These are phyloP conservation scores for Diutina catenulata DNA, from an alignment of 1,139 yeast species.

Conservation along the genomic window DNA sequence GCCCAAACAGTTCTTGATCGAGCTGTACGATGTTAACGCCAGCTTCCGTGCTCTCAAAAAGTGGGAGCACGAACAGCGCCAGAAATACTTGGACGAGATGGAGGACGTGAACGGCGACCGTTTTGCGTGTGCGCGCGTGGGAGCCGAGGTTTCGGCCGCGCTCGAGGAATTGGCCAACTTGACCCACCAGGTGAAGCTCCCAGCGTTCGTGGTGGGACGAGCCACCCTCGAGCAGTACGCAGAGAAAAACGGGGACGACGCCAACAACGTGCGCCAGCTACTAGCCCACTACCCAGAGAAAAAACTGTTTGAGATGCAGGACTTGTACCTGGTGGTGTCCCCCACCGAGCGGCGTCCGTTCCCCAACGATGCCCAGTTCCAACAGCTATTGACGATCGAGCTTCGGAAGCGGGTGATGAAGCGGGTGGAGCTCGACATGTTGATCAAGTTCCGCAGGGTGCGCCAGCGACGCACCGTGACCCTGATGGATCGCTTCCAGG, in stretches of 20 bases:
- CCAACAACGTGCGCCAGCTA: too few species aligned
- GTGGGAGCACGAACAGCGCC: neutral
- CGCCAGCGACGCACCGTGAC: too few species aligned
- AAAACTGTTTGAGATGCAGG: too few species aligned
- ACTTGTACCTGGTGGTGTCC: too few species aligned
- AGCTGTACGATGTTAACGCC: neutral
- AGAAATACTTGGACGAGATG: neutral
- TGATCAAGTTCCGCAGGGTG: too few species aligned
- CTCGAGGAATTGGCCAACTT: neutral
- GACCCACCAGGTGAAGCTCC: neutral
- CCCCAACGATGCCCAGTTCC: too few species aligned
- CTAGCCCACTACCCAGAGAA: too few species aligned
- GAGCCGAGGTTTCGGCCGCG: neutral
- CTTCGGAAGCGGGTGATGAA: too few species aligned
- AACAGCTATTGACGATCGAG: too few species aligned
- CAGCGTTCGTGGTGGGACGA: neutral
- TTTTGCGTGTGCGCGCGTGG: neutral
- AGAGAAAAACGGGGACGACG: neutral
- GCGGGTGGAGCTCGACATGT: too few species aligned
- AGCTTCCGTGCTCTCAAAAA: neutral
- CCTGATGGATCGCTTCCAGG: too few species aligned
- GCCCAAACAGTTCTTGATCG: neutral
- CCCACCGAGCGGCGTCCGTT: too few species aligned
- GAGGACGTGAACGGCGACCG: neutral
- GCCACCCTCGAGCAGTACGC: neutral